Evolutionary conservation across 1,139 yeast genomes (phyloP), one percentile per base, ranked within the genome.

Genomic region (Yamadazyma mexicana): DNA sequence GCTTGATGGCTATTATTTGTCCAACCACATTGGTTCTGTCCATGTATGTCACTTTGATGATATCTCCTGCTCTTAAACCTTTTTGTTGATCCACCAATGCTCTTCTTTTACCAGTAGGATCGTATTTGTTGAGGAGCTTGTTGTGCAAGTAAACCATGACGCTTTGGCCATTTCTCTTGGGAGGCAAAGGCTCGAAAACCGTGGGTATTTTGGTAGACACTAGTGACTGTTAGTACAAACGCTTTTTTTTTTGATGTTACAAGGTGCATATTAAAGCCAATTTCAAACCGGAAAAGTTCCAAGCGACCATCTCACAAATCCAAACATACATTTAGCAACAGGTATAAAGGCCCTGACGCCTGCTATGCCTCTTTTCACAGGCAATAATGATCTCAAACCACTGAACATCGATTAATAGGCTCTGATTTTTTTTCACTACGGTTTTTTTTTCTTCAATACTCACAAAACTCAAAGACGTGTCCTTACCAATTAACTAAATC

Each of bases 61-160:
- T 74, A 59, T 89, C 97, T 8, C 96, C 97, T 1, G 95, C 77
- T 46, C 86, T 74, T 31, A 88, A 67, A n/a, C 79, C 76, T 41
- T 72, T 71, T 15, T 50, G 46, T 42, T 66, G 66, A 43, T 74
- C 69, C 17, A 88, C 68, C 39, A 87, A 67, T n/a, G 75, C 73
- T 46, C 84, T 69, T 68, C 91, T 83, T 65, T 76, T 70, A 6
- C 92, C 94, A 4, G 77, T 66, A 17, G 91, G 86, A 58, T 89
- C 97, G 49, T 83, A 76, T 48, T 74, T 76, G 22, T 66, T 60
- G 37, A 73, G 67, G 40, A 82, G 73, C 43, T 77, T 72, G 44
- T 71, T 59, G 43, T 76, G 75, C 39, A 80, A 62, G 48, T 64
- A 75, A 8, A 66, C 55, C 60, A 81, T 61, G 17, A 77, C 73